A percentile compares a stretch with the other conserved stretches of the same genome.
These are phyloP conservation scores for Eucommia ulmoides DNA, from an alignment of 257 asterid species.

Conservation along the genomic window DNA sequence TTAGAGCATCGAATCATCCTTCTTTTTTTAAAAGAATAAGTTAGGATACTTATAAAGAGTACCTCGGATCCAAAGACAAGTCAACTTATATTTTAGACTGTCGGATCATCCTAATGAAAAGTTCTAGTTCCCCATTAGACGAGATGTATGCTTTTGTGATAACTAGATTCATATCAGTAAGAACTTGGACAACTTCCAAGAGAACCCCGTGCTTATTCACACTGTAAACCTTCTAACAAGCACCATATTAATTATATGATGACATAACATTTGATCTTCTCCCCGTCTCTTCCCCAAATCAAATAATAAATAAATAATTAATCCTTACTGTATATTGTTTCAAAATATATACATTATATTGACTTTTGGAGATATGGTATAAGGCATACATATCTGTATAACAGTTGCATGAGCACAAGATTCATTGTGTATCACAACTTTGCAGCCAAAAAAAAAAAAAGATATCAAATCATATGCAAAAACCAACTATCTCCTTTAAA, in stretches of 20 bases:
- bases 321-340: no score
- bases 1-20: no score
- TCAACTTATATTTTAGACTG: no score
- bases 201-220: conserved; percentile 67
- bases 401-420: conserved; percentile 57
- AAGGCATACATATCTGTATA: conserved; percentile 34
- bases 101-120: no score
- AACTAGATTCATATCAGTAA: conserved; percentile 64
- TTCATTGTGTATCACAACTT: conserved; percentile 62
- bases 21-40: no score
- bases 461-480: background rate
- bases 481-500: no score
- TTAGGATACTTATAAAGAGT: no score
- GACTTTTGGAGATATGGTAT: conserved; percentile 1
- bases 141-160: conserved; percentile 72
- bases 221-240: conserved; percentile 47
- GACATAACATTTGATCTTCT: background rate
- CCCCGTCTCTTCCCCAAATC: no score
- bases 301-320: no score
- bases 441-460: conserved; percentile 27
- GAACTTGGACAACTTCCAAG: conserved; percentile 67
- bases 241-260: background rate
- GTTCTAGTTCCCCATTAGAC: conserved; percentile 68
- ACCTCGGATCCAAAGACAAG: no score
- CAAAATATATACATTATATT: conserved; percentile 8